phyloP scores from a whole-genome alignment of 805 yeast genomes.

The Metschnikowia rubicola region DNA sequence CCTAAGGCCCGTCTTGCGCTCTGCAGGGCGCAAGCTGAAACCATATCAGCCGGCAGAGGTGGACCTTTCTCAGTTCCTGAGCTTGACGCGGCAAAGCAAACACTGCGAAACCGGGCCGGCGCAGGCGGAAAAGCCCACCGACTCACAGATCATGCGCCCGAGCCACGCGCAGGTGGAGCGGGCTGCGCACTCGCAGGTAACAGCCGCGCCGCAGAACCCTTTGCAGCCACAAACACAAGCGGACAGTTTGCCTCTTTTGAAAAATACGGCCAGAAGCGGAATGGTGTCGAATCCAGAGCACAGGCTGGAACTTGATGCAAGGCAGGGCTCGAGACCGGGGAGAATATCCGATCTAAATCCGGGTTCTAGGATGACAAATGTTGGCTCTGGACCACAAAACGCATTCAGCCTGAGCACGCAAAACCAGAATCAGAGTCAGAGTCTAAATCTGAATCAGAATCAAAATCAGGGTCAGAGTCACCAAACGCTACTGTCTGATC shows the following conservation, averaged over 20 bases:
- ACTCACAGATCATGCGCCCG: conserved; percentile 4
- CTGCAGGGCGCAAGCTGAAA: conserved; percentile 13
- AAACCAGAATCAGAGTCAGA: too few relatives aligned
- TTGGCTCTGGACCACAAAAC: too few relatives aligned
- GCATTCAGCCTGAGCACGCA: too few relatives aligned
- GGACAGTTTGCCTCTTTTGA: not conserved
- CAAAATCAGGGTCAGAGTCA: too few relatives aligned
- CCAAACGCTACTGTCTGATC: too few relatives aligned
- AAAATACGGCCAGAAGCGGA: too few relatives aligned
- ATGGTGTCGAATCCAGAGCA: too few relatives aligned
- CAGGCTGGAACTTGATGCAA: too few relatives aligned
- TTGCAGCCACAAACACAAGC: not conserved
- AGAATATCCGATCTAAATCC: too few relatives aligned
- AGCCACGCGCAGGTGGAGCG: conserved; percentile 7
- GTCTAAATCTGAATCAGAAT: too few relatives aligned
- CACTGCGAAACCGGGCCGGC: conserved; percentile 1
- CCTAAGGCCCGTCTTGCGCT: conserved; percentile 2
- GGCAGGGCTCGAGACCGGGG: too few relatives aligned
- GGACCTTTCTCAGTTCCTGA: conserved; percentile 41
- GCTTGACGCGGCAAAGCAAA: conserved; percentile 39
- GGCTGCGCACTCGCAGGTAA: conserved; percentile 2
- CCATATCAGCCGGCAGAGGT: conserved; percentile 47
- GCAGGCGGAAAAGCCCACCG: not conserved
- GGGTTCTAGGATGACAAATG: too few relatives aligned
- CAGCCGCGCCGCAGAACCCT: not conserved